Evolutionary conservation across 1,139 yeast species (phyloP), one percentile per base, ranked within the genome.

Genomic region (Diutina catenulata): DNA sequence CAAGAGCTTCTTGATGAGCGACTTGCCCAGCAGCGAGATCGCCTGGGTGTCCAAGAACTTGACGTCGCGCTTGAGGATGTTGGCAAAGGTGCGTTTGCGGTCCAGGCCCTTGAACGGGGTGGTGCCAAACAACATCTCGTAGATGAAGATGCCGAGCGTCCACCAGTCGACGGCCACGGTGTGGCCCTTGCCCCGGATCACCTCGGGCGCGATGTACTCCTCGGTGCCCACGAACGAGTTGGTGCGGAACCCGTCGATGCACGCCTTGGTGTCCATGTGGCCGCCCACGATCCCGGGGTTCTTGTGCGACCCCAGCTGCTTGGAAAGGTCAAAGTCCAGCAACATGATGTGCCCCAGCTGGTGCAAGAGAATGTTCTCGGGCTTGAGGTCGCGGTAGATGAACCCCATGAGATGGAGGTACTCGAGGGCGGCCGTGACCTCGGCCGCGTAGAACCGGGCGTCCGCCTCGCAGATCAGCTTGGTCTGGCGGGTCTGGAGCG

Each of bases 151-250:
- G 2, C 98, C 98, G 44, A 91, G 64, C 0, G 98, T 91, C 98
- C 98, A 91, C 98, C 98, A 91, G 57, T 91, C 98, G 14, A 91
- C 98, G 0, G 97, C 95, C 19, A 91, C 81, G 1, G 97, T 91
- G 52, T 91, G 98, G 1, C 98, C 98, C 47, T 88, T 84, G 2
- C 98, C 97, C 51, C 94, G 68, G 42, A 91, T 91, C 8, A 91
- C 98, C 54, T 91, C 98, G 0, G 98, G 98, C 0, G 98, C 98
- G 50, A 91, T 87, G 54, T 91, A 91, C 55, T 91, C 98, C 52
- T 91, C 98, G 0, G 98, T 91, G 2, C 98, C 98, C 22, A 91
- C 98, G 66, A 91, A 91, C 1, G 96, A 87, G 55, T 91, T 93
- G 2, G 98, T 91, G 50, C 97, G 68, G 59, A 91, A 91, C 20